These are phyloP conservation scores for Fraxinus velutina DNA, from an alignment of 305 asterid species.

Conservation along the genomic window DNA sequence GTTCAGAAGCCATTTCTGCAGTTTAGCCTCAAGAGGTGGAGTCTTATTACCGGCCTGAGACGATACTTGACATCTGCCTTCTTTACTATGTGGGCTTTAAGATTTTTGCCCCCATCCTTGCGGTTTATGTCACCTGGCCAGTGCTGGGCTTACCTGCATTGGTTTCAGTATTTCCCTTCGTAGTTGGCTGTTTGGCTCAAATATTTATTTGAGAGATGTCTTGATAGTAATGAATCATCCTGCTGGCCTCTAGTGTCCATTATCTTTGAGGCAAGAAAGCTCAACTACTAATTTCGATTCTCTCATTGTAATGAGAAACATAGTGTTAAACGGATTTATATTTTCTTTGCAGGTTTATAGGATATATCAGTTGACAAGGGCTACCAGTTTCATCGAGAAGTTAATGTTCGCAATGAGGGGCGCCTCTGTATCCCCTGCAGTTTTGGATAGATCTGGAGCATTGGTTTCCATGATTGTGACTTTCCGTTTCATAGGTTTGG, in stretches of 20 bases:
- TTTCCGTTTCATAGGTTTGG: slow-evolving; percentile 59
- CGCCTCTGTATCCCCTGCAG: slow-evolving; percentile 38
- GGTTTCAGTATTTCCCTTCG: slow-evolving; percentile 64
- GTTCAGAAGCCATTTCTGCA: slow-evolving; percentile 83
- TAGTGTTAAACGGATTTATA: slow-evolving; percentile 3
- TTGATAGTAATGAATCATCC: slow-evolving; percentile 53
- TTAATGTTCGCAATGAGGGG: slow-evolving; percentile 49
- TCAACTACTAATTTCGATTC: slow-evolving; percentile 15
- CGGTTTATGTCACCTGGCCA: slow-evolving; percentile 73
- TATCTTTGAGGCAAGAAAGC: slow-evolving; percentile 64
- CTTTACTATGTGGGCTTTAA: slow-evolving; percentile 61
- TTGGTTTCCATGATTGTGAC: slow-evolving; percentile 54
- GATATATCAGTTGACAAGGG: slow-evolving; percentile 68
- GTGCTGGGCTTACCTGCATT: slow-evolving; percentile 58
- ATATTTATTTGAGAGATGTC: slow-evolving; percentile 48
- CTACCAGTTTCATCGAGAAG: too few relatives aligned
- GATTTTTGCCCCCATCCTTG: slow-evolving; percentile 54
- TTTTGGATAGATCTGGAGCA: slow-evolving; percentile 52
- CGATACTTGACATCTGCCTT: slow-evolving; percentile 44
- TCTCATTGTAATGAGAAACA: slow-evolving; percentile 7
- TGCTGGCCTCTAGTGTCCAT: slow-evolving; percentile 85
- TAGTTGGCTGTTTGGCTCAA: slow-evolving; percentile 58
- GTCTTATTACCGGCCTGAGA: slow-evolving; percentile 71
- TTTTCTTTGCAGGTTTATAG: slow-evolving; percentile 62
- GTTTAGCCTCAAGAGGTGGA: slow-evolving; percentile 79